Base-by-base conservation (phyloP, 257 asterid species). In the Petunia secreta region DNA sequence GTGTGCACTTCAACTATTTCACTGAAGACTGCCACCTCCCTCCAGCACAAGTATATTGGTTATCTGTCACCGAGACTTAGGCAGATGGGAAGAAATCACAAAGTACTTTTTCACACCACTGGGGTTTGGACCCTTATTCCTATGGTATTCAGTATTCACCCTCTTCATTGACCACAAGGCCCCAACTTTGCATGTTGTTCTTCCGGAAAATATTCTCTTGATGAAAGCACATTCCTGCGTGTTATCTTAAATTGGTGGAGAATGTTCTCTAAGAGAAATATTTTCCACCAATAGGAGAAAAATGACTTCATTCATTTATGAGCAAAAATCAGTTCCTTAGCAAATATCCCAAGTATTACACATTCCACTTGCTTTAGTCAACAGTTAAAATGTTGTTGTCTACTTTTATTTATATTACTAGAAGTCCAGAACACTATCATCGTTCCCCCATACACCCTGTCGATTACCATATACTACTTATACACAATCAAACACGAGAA, bases 221-320 rank as follows among this genome's bases (percentile, higher is more conserved):
- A 62, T 9, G 41, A 62, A 62, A 62, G 13, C 67, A 34, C 9
- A 25, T 62, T 62, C 67, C 13, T 2, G 36, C 4, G n/a, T 36
- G n/a, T 1, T 1, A 9, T 34, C 68, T 63, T 63, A 43, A 63
- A 36, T 36, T 3, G 4, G 39, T 14, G 11, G 64, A 16, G 16
- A 8, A 16, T 15, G 16, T 15, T 55, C 34, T 16, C 15, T 4
- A 52, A 59, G 40, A 62, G 50, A 82, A 69, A 55, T 13, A 75
- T 36, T 54, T n/a, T 75, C 63, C 3, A 46, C 41, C 55, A 68
- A 46, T 3, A 48, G 77, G 77, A 71, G 44, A 50, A 69, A 71
- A 11, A 71, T 34, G 77, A 69, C 59, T 8, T 48, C 40, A 71
- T 48, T 10, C 34, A 48, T 71, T 9, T 11, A 54, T 48, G 77